Percentiles rank a stretch among this genome's conserved stretches.
phyloP scores from a whole-genome alignment of 2,329 filamentous ascomycete genomes.

The Verticillium nonalfalfae region DNA sequence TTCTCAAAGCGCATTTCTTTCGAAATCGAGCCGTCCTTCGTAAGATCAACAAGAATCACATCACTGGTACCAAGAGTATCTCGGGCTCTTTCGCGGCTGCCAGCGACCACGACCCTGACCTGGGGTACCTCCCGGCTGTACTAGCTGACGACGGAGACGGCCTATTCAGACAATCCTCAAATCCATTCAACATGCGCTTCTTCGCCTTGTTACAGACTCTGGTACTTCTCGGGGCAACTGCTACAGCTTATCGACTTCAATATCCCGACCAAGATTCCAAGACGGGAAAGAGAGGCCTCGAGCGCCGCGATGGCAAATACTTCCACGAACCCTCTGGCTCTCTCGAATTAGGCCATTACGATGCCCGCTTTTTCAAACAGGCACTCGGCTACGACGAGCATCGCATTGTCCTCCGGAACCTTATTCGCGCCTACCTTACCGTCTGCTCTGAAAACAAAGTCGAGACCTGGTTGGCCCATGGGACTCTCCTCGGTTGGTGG shows the following conservation, averaged over 20 bases:
- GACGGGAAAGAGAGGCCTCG: neutral
- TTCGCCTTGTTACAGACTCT: neutral
- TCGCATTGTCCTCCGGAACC: conserved; percentile 57
- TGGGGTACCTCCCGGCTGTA: neutral
- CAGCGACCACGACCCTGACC: neutral
- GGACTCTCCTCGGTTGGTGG: conserved; percentile 82
- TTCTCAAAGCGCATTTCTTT: neutral
- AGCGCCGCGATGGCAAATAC: conserved; percentile 41
- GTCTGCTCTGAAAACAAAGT: conserved; percentile 58
- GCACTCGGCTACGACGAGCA: conserved; percentile 62
- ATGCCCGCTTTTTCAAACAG: conserved; percentile 60
- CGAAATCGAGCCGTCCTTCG: neutral
- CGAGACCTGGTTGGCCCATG: conserved; percentile 84
- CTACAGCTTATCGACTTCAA: neutral
- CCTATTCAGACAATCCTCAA: neutral
- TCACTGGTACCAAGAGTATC: neutral
- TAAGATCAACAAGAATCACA: neutral
- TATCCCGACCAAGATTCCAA: neutral
- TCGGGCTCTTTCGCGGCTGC: neutral
- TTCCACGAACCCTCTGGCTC: conserved; percentile 59
- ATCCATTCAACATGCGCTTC: neutral
- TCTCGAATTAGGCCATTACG: conserved; percentile 64
- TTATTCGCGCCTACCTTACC: conserved; percentile 68
- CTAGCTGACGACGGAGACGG: neutral
- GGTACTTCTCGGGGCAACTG: neutral